Percentiles rank a stretch among this genome's conserved stretches.
phyloP scores from a whole-genome alignment of 2,329 filamentous ascomycete species.

The Claviceps sorghi region DNA sequence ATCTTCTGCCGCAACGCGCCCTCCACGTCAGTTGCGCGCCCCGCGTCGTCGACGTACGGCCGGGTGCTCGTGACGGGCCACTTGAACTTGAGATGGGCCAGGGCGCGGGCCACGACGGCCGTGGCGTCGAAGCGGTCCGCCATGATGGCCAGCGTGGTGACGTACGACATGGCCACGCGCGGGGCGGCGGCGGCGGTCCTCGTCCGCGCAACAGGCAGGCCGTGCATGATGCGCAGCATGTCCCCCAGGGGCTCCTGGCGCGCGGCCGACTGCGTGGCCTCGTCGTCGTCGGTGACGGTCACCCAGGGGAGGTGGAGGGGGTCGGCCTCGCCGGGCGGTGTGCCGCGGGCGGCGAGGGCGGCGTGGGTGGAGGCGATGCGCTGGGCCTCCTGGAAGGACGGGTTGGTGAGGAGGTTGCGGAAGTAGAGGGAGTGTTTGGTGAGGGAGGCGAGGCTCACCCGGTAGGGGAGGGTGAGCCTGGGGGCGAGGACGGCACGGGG shows the following conservation, averaged over 20 bases:
- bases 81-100: conserved; percentile 36
- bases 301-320: conserved; percentile 45
- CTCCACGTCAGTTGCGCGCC: conserved; percentile 35
- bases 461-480: conserved; percentile 34
- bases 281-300: conserved; percentile 51
- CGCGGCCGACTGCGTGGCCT: conserved; percentile 45
- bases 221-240: conserved; percentile 52
- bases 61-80: conserved; percentile 35
- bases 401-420: conserved; percentile 47
- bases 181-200: neutral
- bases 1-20: conserved; percentile 56
- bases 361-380: conserved; percentile 37
- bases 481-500: conserved; percentile 17
- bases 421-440: conserved; percentile 56
- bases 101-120: conserved; percentile 35
- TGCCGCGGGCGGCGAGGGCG: conserved; percentile 30
- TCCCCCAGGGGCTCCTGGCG: conserved; percentile 51
- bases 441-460: conserved; percentile 43
- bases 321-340: conserved; percentile 34
- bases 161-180: conserved; percentile 40
- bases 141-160: conserved; percentile 53
- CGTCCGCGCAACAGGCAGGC: conserved; percentile 24
- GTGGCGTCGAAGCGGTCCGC: conserved; percentile 61
- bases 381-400: conserved; percentile 47
- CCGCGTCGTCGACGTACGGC: conserved; percentile 21